Conservation (phyloP, 2,329 filamentous ascomycete genomes). For the Aspergillus sp. region DNA sequence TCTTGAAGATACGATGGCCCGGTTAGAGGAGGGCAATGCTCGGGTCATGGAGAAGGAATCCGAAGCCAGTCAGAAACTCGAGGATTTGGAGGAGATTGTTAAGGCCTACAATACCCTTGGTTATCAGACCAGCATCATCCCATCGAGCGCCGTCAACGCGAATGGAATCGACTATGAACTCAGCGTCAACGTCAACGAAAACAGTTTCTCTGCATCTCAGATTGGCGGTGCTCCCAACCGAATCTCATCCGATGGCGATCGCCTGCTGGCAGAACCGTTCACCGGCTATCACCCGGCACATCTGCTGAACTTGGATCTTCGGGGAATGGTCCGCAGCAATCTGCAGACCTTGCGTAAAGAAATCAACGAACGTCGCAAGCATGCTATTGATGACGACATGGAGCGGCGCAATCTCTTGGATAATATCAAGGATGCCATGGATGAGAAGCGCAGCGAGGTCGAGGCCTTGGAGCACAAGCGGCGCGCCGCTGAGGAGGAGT, state of each 20-base stretch:
- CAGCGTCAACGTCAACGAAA: constrained; percentile 68
- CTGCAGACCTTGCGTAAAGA: constrained; percentile 76
- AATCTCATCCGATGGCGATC: constrained; percentile 53
- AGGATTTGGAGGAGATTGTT: constrained; percentile 83
- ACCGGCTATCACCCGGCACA: constrained; percentile 87
- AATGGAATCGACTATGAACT: constrained; percentile 81
- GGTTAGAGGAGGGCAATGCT: constrained; percentile 77
- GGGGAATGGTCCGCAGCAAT: constrained; percentile 69
- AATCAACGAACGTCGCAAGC: constrained; percentile 77
- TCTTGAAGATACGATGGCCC: constrained; percentile 65
- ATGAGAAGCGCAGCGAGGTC: constrained; percentile 88
- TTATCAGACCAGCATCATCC: constrained; percentile 89
- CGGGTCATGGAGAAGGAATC: constrained; percentile 75
- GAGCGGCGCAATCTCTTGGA: constrained; percentile 90
- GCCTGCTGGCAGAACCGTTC: constrained; percentile 69
- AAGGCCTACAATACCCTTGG: constrained; percentile 90
- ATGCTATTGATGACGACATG: constrained; percentile 81
- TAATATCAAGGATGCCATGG: constrained; percentile 91
- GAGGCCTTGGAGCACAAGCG: constrained; percentile 85
- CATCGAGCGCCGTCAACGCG: constrained; percentile 72
- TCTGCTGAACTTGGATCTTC: constrained; percentile 79
- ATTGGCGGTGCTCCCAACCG: constrained; percentile 42
- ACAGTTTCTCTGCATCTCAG: constrained; percentile 63
- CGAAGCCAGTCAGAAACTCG: constrained; percentile 77
- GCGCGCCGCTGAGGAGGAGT: constrained; percentile 81